These are phyloP conservation scores for Raffaelea ambrosiae DNA, from an alignment of 2,329 filamentous ascomycete genomes.

Conservation along the genomic window DNA sequence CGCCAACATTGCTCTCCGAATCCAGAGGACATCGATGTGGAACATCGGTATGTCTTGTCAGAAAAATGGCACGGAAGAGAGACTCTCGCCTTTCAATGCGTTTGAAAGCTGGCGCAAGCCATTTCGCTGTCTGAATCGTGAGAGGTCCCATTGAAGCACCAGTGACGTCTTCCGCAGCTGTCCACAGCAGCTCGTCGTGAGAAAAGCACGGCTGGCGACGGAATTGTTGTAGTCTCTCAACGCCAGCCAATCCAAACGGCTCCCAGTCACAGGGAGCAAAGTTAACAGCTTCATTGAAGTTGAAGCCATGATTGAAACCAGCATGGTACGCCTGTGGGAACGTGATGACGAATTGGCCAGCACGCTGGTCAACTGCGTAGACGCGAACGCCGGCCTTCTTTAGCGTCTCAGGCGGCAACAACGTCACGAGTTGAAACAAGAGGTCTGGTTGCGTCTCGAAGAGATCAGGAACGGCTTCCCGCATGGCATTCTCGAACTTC, in stretches of 20 bases:
- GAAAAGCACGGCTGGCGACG: conserved; percentile 93
- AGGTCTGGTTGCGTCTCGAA: conserved; percentile 97
- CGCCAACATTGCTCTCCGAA: conserved; percentile 33
- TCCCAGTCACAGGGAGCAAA: conserved; percentile 97
- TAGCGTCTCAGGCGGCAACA: conserved; percentile 86
- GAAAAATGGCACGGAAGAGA: conserved; percentile 58
- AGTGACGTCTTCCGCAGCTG: conserved; percentile 71
- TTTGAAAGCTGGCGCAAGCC: conserved; percentile 81
- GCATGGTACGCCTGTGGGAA: conserved; percentile 97
- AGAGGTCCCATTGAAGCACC: conserved; percentile 35
- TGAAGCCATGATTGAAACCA: conserved; percentile 97
- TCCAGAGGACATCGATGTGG: conserved; percentile 46
- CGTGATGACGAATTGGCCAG: conserved; percentile 91
- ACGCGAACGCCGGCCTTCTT: conserved; percentile 89
- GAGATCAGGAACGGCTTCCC: conserved; percentile 85
- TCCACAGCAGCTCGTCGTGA: conserved; percentile 89
- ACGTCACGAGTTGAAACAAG: conserved; percentile 92
- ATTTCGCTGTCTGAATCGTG: conserved; percentile 85
- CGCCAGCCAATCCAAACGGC: conserved; percentile 76
- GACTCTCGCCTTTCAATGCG: conserved; percentile 69
- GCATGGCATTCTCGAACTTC: conserved; percentile 94
- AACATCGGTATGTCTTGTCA: conserved; percentile 42
- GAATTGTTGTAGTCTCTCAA: conserved; percentile 79
- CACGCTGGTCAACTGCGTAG: conserved; percentile 90
- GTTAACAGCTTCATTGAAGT: conserved; percentile 98